Base-by-base conservation (phyloP, 352 stramenopile species). In the Aphanomyces astaci region DNA sequence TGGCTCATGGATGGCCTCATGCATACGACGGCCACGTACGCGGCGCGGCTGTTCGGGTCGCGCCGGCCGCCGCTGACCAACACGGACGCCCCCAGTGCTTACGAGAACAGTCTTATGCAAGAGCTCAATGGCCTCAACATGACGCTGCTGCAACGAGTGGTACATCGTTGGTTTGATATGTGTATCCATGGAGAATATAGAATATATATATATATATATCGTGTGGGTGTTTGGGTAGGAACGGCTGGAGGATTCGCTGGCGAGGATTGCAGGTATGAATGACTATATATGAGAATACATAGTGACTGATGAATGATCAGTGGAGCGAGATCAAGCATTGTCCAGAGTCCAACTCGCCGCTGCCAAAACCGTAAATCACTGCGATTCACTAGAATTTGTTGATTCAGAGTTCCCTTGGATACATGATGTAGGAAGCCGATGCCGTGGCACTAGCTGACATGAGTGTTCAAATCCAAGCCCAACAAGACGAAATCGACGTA, bases 41-140 rank as follows among this genome's bases (percentile, higher is more conserved):
- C 78, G 31, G 88, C 79, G n/a, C 78, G 76, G 7, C 60, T 93
- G 27, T 93, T 93, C 75, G 84, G 82, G 0, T 87, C 81, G 1
- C 78, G 78, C 28, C 54, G 72, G 28, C 36, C 53, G 31, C 27
- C 49, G 15, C 27, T 45, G 22, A 9, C 62, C 3, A 17, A 15
- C 17, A 9, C 53, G 5, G 11, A n/a, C 1, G 22, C 27, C 17
- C 46, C 62, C 22, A 24, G 27, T 15, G 28, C 62, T n/a, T 11
- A 17, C 2, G 33, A n/a, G 15, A 87, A 82, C 28, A 93, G 82
- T 53, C 75, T 93, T 48, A 68, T 93, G 28, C 81, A 93, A 63
- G 84, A 93, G 57, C 76, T 93, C 9, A 93, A 93, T 68, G 81
- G 81, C 0, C 78, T 93, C 17, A 93, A 93, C 36, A 91, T 93